These are phyloP conservation scores for Fusarium foetens DNA, from an alignment of 2,329 filamentous ascomycete species.

Conservation along the genomic window DNA sequence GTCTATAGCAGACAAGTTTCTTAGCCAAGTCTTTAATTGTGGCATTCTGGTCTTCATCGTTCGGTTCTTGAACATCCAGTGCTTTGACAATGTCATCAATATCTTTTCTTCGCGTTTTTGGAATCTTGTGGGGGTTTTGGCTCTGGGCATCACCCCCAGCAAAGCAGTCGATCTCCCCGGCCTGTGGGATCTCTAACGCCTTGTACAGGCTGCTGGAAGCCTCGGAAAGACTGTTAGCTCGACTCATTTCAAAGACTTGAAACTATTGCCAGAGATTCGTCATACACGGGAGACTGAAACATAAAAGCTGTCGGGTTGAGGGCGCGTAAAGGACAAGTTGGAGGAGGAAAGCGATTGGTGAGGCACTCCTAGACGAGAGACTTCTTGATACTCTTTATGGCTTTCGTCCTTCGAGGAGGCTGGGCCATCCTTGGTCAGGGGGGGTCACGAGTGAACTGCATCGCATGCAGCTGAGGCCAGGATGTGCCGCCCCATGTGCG, in stretches of 20 bases:
- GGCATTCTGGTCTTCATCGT: not conserved
- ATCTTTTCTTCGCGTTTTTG: not conserved
- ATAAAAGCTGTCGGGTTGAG: not conserved
- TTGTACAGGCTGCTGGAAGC: constrained; percentile 4
- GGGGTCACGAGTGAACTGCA: not conserved
- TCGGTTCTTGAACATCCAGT: not conserved
- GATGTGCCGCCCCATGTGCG: not conserved
- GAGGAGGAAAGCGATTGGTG: not conserved
- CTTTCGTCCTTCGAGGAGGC: not conserved
- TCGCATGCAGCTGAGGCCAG: constrained; percentile 14
- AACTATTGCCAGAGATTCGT: not conserved
- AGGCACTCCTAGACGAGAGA: not conserved
- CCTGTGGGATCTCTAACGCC: not conserved
- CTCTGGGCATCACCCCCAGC: not conserved
- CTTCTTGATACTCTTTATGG: not conserved
- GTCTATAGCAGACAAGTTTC: not conserved
- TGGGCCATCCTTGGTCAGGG: not conserved
- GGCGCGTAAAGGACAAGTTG: not conserved
- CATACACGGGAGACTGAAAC: too few species aligned
- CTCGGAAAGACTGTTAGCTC: not conserved
- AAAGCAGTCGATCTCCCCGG: not conserved
- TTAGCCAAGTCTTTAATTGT: not conserved
- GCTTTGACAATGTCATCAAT: not conserved
- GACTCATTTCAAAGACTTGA: not conserved
- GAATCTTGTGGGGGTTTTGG: accelerated